A percentile compares a stretch with the other conserved stretches of the same genome.
These are phyloP conservation scores for Amphicarpaea edgeworthii DNA, from an alignment of 306 rosid species.

Conservation along the genomic window DNA sequence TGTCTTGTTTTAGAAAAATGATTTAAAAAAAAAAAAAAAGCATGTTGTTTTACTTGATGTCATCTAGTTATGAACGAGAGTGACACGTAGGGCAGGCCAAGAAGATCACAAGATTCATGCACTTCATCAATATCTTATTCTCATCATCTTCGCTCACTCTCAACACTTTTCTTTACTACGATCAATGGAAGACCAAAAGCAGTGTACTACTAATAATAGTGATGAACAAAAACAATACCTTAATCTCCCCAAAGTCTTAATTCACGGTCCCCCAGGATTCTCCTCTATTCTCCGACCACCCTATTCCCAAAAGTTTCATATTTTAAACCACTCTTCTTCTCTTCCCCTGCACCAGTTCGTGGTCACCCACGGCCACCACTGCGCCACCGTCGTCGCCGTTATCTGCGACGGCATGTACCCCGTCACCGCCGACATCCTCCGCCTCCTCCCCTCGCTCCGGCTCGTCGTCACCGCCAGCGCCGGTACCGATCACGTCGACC, in stretches of 20 bases:
- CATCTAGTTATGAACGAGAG: too few relatives aligned
- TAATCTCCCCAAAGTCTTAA: constrained; percentile 7
- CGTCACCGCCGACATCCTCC: constrained; percentile 32
- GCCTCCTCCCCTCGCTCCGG: constrained; percentile 48
- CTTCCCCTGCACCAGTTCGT: background rate
- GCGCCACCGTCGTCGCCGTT: constrained; percentile 40
- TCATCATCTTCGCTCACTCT: too few relatives aligned
- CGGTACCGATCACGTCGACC: constrained; percentile 56
- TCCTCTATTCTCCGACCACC: constrained; percentile 1
- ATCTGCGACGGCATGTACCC: background rate
- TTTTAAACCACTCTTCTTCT: background rate
- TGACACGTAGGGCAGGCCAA: too few relatives aligned
- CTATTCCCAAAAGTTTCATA: background rate
- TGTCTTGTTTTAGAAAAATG: too few relatives aligned
- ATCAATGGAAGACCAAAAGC: background rate
- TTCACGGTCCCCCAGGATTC: background rate
- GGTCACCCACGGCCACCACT: constrained; percentile 7
- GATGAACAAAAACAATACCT: background rate
- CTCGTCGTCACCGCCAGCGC: constrained; percentile 46
- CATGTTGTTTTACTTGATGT: too few relatives aligned
- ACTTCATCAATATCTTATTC: too few relatives aligned
- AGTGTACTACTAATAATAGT: background rate
- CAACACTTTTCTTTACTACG: too few relatives aligned
- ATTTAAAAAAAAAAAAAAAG: too few relatives aligned
- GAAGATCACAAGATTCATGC: too few relatives aligned